phyloP scores from a whole-genome alignment of 73 alveolate genomes.

The Uronychia binucleata region DNA sequence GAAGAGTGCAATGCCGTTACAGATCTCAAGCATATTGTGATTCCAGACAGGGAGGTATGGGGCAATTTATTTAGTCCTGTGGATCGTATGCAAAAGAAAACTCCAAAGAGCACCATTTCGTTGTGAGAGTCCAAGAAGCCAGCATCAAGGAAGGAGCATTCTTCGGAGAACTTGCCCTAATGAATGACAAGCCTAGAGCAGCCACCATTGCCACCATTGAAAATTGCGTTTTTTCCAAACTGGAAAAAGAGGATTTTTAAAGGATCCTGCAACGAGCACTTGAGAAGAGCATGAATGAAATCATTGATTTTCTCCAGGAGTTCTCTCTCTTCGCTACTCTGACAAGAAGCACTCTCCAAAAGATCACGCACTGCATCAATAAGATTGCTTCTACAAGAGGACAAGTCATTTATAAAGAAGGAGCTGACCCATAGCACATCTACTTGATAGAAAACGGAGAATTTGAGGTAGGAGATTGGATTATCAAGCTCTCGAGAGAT shows the following conservation, averaged over 20 bases:
- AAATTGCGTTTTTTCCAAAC: conserved; percentile 33
- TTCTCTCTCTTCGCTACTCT: conserved; percentile 1
- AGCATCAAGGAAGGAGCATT: conserved; percentile 25
- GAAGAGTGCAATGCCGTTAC: background rate
- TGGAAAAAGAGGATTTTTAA: conserved; percentile 52
- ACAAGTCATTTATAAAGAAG: conserved; percentile 15
- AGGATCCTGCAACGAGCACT: conserved; percentile 17
- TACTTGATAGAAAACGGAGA: conserved; percentile 21
- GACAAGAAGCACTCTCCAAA: background rate
- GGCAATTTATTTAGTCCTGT: background rate
- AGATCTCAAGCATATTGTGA: background rate
- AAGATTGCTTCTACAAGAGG: background rate
- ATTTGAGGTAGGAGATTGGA: background rate
- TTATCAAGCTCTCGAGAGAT: conserved; percentile 4
- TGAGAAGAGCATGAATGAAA: background rate
- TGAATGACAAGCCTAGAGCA: conserved; percentile 70
- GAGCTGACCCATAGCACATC: background rate
- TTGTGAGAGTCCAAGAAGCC: conserved; percentile 11
- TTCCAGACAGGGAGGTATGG: too few relatives aligned
- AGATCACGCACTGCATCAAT: conserved; percentile 4
- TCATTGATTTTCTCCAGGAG: conserved; percentile 2
- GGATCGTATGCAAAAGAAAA: background rate
- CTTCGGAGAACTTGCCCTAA: conserved; percentile 68
- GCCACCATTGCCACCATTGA: conserved; percentile 55
- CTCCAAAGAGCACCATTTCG: background rate